Conservation (phyloP, 2,329 filamentous ascomycete species). For the Huntiella abstrusa region DNA sequence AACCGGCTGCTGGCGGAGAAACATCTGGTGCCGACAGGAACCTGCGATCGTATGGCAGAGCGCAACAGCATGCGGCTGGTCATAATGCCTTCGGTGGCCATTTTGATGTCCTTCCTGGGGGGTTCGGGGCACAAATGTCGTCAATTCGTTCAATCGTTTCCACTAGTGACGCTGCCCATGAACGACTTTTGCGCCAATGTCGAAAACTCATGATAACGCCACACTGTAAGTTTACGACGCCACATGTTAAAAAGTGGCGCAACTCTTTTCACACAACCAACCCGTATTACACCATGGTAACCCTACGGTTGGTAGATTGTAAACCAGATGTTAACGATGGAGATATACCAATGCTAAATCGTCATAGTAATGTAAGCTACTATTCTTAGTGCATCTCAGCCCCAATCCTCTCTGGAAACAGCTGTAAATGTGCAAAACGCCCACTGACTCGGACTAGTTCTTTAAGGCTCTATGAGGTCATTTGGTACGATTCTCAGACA, state of each 20-base stretch:
- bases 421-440: too few species aligned
- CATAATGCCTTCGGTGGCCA: constrained; percentile 14
- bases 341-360: too few species aligned
- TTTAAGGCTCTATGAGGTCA: too few species aligned
- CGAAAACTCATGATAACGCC: constrained; percentile 5
- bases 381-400: too few species aligned
- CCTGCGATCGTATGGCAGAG: constrained; percentile 7
- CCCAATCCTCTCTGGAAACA: too few species aligned
- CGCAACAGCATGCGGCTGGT: constrained; percentile 14
- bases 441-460: too few species aligned
- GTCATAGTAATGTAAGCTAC: too few species aligned
- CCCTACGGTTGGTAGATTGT: too few species aligned
- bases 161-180: not conserved
- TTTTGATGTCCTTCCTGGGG: not conserved
- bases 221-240: not conserved
- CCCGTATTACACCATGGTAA: too few species aligned
- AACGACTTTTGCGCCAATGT: constrained; percentile 7
- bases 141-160: too few species aligned
- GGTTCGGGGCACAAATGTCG: not conserved
- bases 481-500: too few species aligned
- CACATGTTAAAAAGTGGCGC: not conserved
- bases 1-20: constrained; percentile 7
- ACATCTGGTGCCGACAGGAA: constrained; percentile 12
- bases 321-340: too few species aligned
- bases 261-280: not conserved